phyloP scores from a whole-genome alignment of 2,329 filamentous ascomycete species.

The Knufia fluminis region DNA sequence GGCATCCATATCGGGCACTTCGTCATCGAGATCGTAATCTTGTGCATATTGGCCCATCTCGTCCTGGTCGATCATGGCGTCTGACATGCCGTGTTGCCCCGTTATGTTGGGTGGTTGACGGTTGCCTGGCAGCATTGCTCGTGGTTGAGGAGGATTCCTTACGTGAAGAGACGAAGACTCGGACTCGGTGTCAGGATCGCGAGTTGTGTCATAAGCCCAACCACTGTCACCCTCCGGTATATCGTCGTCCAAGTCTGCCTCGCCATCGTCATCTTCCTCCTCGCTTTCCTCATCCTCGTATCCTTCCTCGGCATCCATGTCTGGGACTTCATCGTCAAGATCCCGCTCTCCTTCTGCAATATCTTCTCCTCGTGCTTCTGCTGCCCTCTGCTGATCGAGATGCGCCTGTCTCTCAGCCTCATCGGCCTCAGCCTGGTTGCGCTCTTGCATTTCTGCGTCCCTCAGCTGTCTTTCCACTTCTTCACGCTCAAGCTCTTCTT shows the following conservation, averaged over 20 bases:
- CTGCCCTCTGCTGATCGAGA: slow-evolving; percentile 29
- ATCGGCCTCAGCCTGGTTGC: slow-evolving; percentile 23
- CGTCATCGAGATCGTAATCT: slow-evolving; percentile 24
- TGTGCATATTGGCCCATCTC: slow-evolving; percentile 19
- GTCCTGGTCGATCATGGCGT: slow-evolving; percentile 25
- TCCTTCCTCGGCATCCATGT: slow-evolving; percentile 34
- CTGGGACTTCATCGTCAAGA: slow-evolving; percentile 39
- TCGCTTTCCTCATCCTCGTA: slow-evolving; percentile 31
- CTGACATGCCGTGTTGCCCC: slow-evolving; percentile 48
- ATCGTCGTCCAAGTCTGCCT: slow-evolving; percentile 38
- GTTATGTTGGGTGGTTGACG: neutral
- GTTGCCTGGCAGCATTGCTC: slow-evolving; percentile 26
- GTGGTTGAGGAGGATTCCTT: slow-evolving; percentile 43
- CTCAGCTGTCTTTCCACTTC: slow-evolving; percentile 70
- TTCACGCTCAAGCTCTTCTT: slow-evolving; percentile 79
- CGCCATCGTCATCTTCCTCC: slow-evolving; percentile 33
- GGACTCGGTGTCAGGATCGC: slow-evolving; percentile 19
- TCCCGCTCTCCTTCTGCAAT: slow-evolving; percentile 33
- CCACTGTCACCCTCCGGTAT: slow-evolving; percentile 39
- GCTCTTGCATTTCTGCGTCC: slow-evolving; percentile 61
- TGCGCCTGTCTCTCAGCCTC: slow-evolving; percentile 32
- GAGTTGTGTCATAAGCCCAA: slow-evolving; percentile 22
- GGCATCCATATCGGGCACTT: slow-evolving; percentile 31
- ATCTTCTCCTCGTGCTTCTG: slow-evolving; percentile 30
- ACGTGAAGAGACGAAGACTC: slow-evolving; percentile 10